Base-by-base conservation (phyloP, 1,284 basidiomycete genomes). In the Takashimella tepidaria region DNA sequence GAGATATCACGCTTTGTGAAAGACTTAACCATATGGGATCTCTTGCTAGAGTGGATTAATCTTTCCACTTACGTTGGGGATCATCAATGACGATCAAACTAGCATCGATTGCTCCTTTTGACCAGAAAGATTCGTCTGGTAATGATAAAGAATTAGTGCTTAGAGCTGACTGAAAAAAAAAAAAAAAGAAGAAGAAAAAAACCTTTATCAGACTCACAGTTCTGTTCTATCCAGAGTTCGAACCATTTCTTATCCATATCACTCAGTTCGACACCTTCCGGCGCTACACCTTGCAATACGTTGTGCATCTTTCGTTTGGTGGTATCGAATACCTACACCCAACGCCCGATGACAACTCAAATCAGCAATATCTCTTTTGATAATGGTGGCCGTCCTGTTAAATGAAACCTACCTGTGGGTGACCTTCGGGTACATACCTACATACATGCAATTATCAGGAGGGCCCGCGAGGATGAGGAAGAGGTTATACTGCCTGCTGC, bases 401-500 rank as follows among this genome's bases (percentile, higher is more conserved):
- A n/a, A n/a, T n/a, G n/a, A 37, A 37, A 37, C 31, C 10, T 37
- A 37, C 31, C 31, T 37, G 31, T 4, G 89, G 89, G 86, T 55
- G 89, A 82, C 79, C 91, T 49, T 72, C 68, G 48, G 88, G 89
- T 19, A 89, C 87, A 76, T 88, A 89, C 87, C 87, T 88, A 61
- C 46, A 5, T 16, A n/a, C n/a, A n/a, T n/a, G n/a, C n/a, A n/a
- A n/a, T n/a, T n/a, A n/a, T n/a, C n/a, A n/a, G n/a, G n/a, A n/a
- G n/a, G n/a, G n/a, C n/a, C n/a, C n/a, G n/a, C n/a, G n/a, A 41
- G 37, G 21, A 4, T 45, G 21, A 16, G 22, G 21, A n/a, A n/a
- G n/a, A n/a, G n/a, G n/a, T n/a, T n/a, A n/a, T n/a, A n/a, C n/a
- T n/a, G n/a, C n/a, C n/a, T n/a, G n/a, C n/a, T n/a, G n/a, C n/a